Base-by-base conservation (phyloP, 305 asterid species). In the Fraxinus latifolia region DNA sequence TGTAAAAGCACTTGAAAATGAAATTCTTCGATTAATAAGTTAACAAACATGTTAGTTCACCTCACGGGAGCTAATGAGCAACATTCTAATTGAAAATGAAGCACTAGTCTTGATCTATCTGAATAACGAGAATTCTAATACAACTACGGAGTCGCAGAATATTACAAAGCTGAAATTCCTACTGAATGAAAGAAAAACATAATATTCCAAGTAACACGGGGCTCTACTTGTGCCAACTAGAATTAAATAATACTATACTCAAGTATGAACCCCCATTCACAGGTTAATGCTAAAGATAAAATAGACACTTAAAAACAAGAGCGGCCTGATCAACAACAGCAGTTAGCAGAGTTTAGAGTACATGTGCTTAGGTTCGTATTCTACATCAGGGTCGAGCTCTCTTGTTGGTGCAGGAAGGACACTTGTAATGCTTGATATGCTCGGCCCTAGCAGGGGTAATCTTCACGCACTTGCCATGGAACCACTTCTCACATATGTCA, bases 341-440 rank as follows among this genome's bases (percentile, higher is more conserved):
- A 8, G 77, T 21, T 50, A 50, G 77, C 17, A 25, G 67, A 65
- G 81, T 86, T 42, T 21, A 25, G 47, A 77, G 72, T 76, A 77
- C 55, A 78, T n/a, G 39, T 47, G 33, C 85, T 78, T 47, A 4
- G 36, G 74, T 53, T 42, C 8, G 32, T 7, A 39, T 50, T 55
- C 50, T 17, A 78, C 76, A 70, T 83, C 83, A 90, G 33, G 85
- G 37, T 17, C 93, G 93, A 76, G 88, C 62, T 84, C 90, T 88
- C 83, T 91, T 92, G 88, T 83, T 91, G 87, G 80, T 89, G 92
- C 96, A 89, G 7, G 89, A 74, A 1, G 89, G 91, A 74, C 91
- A 89, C 80, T 86, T 89, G 86, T 86, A 89, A 65, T 86, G 86
- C 92, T 89, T 88, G 62, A 88, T 88, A 75, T 81, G 88, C 85